phyloP scores from a whole-genome alignment of 140 eudicot species.

The Eryngium alpinum region DNA sequence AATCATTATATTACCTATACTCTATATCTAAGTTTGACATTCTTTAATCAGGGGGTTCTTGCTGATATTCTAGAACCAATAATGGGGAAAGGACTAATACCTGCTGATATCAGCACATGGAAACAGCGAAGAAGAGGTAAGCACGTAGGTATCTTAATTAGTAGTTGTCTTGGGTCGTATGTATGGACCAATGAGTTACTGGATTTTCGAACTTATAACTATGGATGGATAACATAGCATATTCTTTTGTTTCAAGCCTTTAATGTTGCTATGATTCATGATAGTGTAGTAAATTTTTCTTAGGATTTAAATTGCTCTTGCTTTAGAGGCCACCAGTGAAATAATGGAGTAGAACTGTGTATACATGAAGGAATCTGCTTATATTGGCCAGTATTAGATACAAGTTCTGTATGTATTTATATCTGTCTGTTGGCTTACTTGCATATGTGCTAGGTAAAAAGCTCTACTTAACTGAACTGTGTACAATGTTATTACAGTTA shows the following conservation, averaged over 20 bases:
- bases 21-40: conserved; percentile 12
- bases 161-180: conserved; percentile 1
- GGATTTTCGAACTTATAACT: background rate
- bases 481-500: conserved; percentile 40
- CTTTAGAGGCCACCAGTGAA: background rate
- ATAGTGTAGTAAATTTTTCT: background rate
- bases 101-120: conserved; percentile 97
- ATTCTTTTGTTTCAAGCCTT: background rate
- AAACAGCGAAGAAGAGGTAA: conserved; percentile 95
- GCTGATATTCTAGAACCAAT: conserved; percentile 98
- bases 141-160: conserved; percentile 11
- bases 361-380: background rate
- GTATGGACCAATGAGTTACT: background rate
- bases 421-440: background rate
- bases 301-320: background rate
- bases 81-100: conserved; percentile 99
- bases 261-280: background rate
- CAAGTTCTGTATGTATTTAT: background rate
- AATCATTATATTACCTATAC: background rate
- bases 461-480: background rate
- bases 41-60: conserved; percentile 77
- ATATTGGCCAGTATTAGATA: background rate
- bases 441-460: background rate
- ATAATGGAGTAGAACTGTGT: background rate
- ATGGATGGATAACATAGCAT: background rate